Evolutionary conservation across 495 filamentous ascomycete species (phyloP), one percentile per base, ranked within the genome.

Genomic region (Hypoxylon perforatum): DNA sequence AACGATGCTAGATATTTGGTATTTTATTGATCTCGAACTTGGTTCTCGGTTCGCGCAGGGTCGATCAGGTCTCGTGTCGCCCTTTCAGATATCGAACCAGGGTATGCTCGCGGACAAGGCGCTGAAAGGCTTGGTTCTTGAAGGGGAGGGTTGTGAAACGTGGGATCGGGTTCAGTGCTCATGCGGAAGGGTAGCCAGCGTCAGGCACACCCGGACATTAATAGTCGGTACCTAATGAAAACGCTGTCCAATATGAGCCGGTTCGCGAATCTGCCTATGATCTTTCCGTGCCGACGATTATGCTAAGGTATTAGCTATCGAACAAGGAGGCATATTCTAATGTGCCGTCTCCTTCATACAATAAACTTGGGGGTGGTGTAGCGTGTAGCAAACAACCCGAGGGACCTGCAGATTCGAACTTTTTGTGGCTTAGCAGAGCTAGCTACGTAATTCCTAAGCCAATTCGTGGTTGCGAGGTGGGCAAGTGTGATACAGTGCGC

Each of bases 61-160:
- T 64, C 53, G 50, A 55, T 57, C 53, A 64, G 23, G 14, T 61
- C 38, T 46, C 19, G 45, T 57, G 35, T 45, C 59, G 28, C 58
- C 44, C 44, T 58, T 35, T 61, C 44, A 38, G 54, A 51, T 62
- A 63, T 35, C 11, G 36, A 64, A 64, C 61, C 30, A 56, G 66
- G 60, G 60, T 64, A 69, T 18, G 25, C 15, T 69, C 45, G 46
- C 57, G 23, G 66, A 41, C 47, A 44, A 56, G 50, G 61, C 47
- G 17, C 39, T 57, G 44, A 51, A 53, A 61, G 57, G 66, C 50
- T 53, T 61, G 52, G 57, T 52, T 61, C 55, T 51, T 49, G 28
- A 46, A 51, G 57, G 55, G 44, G 47, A 60, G 56, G 56, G 61
- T 61, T 60, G 66, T 69, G 66, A 69, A 69, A 69, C 60, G 60